These are phyloP conservation scores for Trichocomaceae sp. DNA, from an alignment of 2,329 filamentous ascomycete species.

Conservation along the genomic window DNA sequence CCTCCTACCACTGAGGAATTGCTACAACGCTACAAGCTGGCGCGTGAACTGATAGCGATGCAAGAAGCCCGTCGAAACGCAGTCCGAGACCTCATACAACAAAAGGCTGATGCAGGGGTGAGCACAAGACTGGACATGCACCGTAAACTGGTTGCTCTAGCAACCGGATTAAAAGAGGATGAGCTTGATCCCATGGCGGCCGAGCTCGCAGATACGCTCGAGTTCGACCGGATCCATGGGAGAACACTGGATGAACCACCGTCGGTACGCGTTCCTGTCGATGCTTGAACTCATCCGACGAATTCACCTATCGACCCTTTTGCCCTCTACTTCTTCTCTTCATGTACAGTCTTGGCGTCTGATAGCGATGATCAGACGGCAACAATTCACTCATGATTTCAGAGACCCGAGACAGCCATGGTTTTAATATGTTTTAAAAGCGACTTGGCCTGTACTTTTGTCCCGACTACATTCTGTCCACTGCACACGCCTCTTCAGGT, in stretches of 20 bases:
- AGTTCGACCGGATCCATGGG: slow-evolving; percentile 37
- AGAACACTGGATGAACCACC: slow-evolving; percentile 25
- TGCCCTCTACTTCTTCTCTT: background rate
- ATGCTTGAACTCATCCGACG: slow-evolving; percentile 17
- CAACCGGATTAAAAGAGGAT: slow-evolving; percentile 42
- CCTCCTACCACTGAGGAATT: slow-evolving; percentile 27
- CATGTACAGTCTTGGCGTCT: background rate
- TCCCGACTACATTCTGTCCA: background rate
- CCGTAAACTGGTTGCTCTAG: slow-evolving; percentile 41
- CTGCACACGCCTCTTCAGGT: background rate
- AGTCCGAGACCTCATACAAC: slow-evolving; percentile 37
- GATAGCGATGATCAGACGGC: background rate
- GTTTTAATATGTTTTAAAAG: background rate
- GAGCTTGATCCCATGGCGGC: slow-evolving; percentile 43
- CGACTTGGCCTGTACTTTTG: background rate
- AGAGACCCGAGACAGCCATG: background rate
- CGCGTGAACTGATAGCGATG: slow-evolving; percentile 26
- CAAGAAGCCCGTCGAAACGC: slow-evolving; percentile 31
- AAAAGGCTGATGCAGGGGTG: slow-evolving; percentile 41
- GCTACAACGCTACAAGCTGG: slow-evolving; percentile 24
- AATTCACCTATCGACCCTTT: background rate
- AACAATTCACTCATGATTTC: background rate
- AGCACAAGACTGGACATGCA: slow-evolving; percentile 43
- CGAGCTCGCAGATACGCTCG: slow-evolving; percentile 40
- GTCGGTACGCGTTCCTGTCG: slow-evolving; percentile 25